Evolutionary conservation across 1,284 basidiomycete genomes (phyloP), one percentile per base, ranked within the genome.

Genomic region (Ustilago loliicola): DNA sequence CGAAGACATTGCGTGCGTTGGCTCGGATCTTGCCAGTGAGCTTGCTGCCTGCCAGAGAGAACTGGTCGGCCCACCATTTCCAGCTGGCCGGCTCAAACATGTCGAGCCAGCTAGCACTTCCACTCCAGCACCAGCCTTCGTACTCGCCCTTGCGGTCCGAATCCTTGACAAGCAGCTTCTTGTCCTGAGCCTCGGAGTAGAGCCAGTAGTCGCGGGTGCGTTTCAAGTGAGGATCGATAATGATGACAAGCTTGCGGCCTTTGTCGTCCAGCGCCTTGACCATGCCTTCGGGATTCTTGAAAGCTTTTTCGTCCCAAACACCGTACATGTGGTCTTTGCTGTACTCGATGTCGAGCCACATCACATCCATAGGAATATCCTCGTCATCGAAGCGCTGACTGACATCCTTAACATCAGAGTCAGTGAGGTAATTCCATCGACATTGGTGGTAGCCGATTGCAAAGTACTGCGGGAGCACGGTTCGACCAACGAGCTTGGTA

Each of bases 71-170:
- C 95, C 96, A 99, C 93, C 95, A 96, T 36, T 91, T 90, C 94
- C 94, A 96, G 64, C 91, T 91, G 48, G 88, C 89, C 13, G 95
- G 95, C 85, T 98, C 92, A 90, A 99, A 97, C 88, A 94, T 96
- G 87, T 99, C 97, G 60, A 96, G 92, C 96, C 96, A 99, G 13
- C 94, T 93, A 61, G 92, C 93, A 83, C 92, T 93, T 32, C 97
- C 97, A 45, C 93, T 91, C 96, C 96, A 99, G 88, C 97, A 99
- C 95, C 95, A 98, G 29, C 96, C 96, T 84, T 98, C 95, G 83
- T 94, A 96, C 87, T 98, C 94, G 53, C 89, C 90, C 48, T 86
- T 85, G 66, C 92, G 90, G 62, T 94, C 93, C 32, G 90, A 90
- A 36, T 91, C 90, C 87, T 95, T 97, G 82, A 96, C 91, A 27